Conservation (phyloP, 768 basidiomycete species). For the Tubosaeta brunneosetosa region DNA sequence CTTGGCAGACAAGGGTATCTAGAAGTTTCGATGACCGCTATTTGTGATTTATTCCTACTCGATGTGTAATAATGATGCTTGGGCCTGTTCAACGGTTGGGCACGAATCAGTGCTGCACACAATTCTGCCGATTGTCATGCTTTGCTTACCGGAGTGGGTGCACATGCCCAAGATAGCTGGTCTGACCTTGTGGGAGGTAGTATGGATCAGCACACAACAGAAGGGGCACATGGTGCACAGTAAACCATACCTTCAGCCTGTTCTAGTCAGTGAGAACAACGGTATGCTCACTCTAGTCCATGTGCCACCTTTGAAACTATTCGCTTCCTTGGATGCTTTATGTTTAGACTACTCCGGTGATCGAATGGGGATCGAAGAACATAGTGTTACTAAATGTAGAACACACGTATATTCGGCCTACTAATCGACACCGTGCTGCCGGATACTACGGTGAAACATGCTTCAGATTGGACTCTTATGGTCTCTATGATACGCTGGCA, state of each 20-base stretch:
- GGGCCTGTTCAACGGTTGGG: neutral
- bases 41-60: neutral
- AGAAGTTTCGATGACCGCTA: neutral
- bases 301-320: neutral
- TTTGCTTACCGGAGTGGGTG: neutral
- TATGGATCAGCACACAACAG: neutral
- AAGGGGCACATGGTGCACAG: neutral
- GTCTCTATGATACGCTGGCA: neutral
- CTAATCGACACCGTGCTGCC: neutral
- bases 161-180: neutral
- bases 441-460: neutral
- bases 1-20: slow-evolving; percentile 22
- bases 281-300: too few relatives aligned
- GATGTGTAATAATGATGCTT: neutral
- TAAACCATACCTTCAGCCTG: neutral
- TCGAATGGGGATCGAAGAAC: too few relatives aligned
- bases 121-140: neutral
- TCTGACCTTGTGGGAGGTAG: neutral
- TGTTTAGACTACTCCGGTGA: neutral
- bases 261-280: too few relatives aligned
- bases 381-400: neutral
- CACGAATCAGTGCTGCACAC: neutral
- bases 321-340: neutral
- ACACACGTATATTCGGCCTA: neutral
- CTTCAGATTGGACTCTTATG: neutral